These are phyloP conservation scores for Euphorbia peplus DNA, from an alignment of 345 rosid genomes.

Conservation along the genomic window DNA sequence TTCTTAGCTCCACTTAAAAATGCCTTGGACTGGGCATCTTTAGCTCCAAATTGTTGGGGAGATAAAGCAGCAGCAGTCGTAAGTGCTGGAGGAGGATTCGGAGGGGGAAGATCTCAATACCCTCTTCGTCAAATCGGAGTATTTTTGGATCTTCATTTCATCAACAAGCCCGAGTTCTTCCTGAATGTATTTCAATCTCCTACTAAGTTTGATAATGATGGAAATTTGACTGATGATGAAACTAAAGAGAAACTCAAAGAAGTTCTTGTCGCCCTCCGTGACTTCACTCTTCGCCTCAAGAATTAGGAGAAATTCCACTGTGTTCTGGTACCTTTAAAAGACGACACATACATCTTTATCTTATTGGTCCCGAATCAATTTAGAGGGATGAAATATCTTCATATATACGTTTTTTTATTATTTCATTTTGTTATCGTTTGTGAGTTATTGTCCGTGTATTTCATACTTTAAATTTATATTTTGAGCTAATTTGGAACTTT, in stretches of 20 bases:
- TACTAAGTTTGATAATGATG: conserved; percentile 31
- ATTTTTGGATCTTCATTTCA: conserved; percentile 78
- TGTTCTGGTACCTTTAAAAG: no score
- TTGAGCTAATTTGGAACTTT: no score
- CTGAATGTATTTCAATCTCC: conserved; percentile 44
- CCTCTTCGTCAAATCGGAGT: conserved; percentile 83
- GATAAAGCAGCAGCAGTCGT: conserved; percentile 76
- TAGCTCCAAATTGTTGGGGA: conserved; percentile 72
- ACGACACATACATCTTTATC: no score
- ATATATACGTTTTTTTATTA: no score
- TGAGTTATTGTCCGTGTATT: no score
- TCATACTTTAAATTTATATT: no score
- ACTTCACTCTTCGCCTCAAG: no score
- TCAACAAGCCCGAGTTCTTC: conserved; percentile 75
- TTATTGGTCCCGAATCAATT: no score
- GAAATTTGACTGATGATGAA: conserved; percentile 54
- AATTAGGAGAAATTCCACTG: no score
- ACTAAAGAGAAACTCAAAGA: conserved; percentile 10
- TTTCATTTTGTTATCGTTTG: no score
- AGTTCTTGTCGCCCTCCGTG: no score
- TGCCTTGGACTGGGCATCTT: conserved; percentile 83
- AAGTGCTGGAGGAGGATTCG: conserved; percentile 58
- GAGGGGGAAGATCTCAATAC: conserved; percentile 60
- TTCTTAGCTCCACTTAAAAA: conserved; percentile 67
- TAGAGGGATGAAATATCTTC: no score